Base-by-base conservation (phyloP, 1,139 yeast genomes). In the Sugiyamaella japonica region DNA sequence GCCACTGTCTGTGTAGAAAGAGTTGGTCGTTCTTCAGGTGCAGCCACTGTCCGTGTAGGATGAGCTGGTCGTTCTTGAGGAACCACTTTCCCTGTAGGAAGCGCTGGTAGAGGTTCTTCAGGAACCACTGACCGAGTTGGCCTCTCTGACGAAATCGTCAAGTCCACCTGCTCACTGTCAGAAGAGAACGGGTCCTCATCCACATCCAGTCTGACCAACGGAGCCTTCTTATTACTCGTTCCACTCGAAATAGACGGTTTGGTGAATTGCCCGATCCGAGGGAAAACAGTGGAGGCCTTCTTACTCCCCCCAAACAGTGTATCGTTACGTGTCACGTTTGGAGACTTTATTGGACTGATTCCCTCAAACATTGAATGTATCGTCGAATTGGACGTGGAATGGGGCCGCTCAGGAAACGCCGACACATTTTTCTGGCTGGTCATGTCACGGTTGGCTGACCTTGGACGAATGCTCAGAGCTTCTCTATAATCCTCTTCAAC, bases 341-440 rank as follows among this genome's bases (percentile, higher is more conserved):
- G 51, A 2, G 51, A 48, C 37, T 48, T 40, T 20, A 52, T 52
- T n/a, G 55, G 55, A 32, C 55, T 52, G 23, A 52, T 52, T 9
- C 52, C 55, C 1, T 52, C 52, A 32, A 52, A 52, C 28, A 48
- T 36, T 10, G 55, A 44, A 15, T 39, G 36, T 9, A 39, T 29
- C 12, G 38, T 29, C 7, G 42, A 17, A 8, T 28, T 44, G 7
- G 48, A 44, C 3, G 43, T 13, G 9, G 47, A 48, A 23, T 32
- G 40, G 12, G 48, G 28, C 15, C 17, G 10, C n/a, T 2, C 25
- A 7, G 39, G 13, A 17, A 5, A 7, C 13, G 28, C 37, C 15
- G 32, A 42, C 7, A 28, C 28, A 37, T n/a, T 42, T 2, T 13
- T 15, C 5, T 28, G n/a, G 10, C 34, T 9, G n/a, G 46, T 12